Evolutionary conservation across 2,329 filamentous ascomycete species (phyloP), one percentile per base, ranked within the genome.

Genomic region (Phialophora macrospora): DNA sequence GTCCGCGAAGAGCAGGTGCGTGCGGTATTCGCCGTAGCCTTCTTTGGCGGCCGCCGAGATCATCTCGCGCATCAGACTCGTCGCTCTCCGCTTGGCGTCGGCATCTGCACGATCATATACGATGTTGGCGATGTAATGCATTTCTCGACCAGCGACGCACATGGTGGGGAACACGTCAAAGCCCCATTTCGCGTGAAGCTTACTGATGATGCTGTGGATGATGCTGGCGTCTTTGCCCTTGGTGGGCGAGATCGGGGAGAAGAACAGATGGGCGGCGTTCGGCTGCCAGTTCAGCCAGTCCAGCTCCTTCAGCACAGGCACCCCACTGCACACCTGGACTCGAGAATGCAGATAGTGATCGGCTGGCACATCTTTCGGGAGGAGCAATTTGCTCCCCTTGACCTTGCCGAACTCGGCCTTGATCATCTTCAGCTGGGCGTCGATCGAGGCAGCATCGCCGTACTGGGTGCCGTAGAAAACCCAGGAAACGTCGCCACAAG

Each of bases 1-100:
- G 68, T 83, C 80, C 70, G 79, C 78, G 44, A 81, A 75, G 2
- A 78, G 72, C n/a, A 82, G 64, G 73, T 82, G 81, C 4, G 81
- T 83, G 34, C 80, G 71, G 64, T 82, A 82, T 69, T 83, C 80
- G 30, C 80, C 80, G 71, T 77, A 81, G 2, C 81, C 81, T 32
- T 77, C 69, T 14, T 73, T 73, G 1, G 80, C 80, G n/a, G 74
- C 73, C 38, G 79, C 78, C n/a, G 75, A 72, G 52, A 77, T 75
- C 72, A 77, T 74, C 22, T 75, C 73, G 24, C 73, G 71, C 51
- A 76, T 74, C 2, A 73, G 73, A 46, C 67, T 68, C 46, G 74
- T 72, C 12, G 75, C 75, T n/a, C 66, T 65, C 7, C 63, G 65
- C 56, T 72, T 72, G 58, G 73, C 72, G 9, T 66, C 72, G 9